phyloP scores from a whole-genome alignment of 1,139 yeast genomes.

The Hanseniaspora gamundiae region DNA sequence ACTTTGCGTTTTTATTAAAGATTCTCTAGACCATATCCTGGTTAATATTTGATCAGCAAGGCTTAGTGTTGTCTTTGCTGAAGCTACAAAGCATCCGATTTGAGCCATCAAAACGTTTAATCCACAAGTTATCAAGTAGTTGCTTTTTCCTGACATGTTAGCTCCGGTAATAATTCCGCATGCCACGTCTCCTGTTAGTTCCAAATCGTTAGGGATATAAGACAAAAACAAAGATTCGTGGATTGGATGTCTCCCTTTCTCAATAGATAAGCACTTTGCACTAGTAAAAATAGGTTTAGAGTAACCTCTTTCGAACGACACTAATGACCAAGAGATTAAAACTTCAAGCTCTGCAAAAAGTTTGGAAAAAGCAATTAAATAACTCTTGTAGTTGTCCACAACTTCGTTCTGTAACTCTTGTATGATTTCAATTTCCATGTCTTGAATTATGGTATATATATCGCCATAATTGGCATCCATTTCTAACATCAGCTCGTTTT shows the following conservation, averaged over 20 bases:
- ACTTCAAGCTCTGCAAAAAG: slow-evolving; percentile 30
- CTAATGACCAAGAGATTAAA: slow-evolving; percentile 27
- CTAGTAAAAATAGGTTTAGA: slow-evolving; percentile 28
- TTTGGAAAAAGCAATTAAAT: slow-evolving; percentile 12
- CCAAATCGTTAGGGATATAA: slow-evolving; percentile 29
- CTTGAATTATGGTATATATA: slow-evolving; percentile 29
- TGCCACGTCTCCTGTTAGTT: slow-evolving; percentile 6
- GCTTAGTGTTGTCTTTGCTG: slow-evolving; percentile 31
- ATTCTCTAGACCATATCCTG: slow-evolving; percentile 32
- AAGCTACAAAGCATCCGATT: slow-evolving; percentile 39
- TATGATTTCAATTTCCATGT: slow-evolving; percentile 32
- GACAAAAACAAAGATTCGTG: slow-evolving; percentile 27
- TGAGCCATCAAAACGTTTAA: slow-evolving; percentile 34
- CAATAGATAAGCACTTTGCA: slow-evolving; percentile 14
- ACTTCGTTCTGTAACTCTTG: slow-evolving; percentile 26
- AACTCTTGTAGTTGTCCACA: slow-evolving; percentile 5
- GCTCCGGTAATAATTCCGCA: slow-evolving; percentile 33
- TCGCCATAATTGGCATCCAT: slow-evolving; percentile 33
- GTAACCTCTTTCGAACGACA: slow-evolving; percentile 25
- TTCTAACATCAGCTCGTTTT: slow-evolving; percentile 22
- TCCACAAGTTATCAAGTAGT: slow-evolving; percentile 33
- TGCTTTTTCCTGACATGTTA: slow-evolving; percentile 41
- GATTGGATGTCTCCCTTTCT: slow-evolving; percentile 31
- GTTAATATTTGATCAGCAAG: slow-evolving; percentile 34
- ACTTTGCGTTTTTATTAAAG: slow-evolving; percentile 31